Evolutionary conservation across 305 asterid species (phyloP).

Genomic region (Fraxinus nigra): DNA sequence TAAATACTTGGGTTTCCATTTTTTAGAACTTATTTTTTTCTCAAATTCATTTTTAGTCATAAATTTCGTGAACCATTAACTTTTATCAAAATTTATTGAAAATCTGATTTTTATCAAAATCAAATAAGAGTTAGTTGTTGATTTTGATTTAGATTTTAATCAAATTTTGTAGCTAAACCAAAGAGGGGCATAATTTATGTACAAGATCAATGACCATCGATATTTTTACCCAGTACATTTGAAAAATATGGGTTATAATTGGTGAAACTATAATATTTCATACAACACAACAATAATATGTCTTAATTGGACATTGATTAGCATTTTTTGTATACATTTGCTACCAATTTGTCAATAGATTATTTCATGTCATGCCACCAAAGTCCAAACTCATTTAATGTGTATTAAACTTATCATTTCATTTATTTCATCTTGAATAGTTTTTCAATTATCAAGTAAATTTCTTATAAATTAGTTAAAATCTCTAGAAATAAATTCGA

Average conservation of each 20-base stretch:
- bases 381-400: background rate
- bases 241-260: background rate
- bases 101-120: background rate
- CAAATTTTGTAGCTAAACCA: background rate
- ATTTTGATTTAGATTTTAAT: background rate
- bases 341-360: background rate
- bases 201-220: background rate
- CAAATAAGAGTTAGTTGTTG: too few relatives aligned
- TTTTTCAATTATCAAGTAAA: background rate
- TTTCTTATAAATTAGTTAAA: background rate
- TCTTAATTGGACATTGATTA: background rate
- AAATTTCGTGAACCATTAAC: background rate
- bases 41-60: background rate
- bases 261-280: background rate
- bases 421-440: background rate
- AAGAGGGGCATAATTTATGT: background rate
- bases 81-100: too few relatives aligned
- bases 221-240: background rate
- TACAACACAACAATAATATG: background rate
- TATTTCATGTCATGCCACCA: background rate
- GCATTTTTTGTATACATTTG: background rate
- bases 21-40: too few relatives aligned
- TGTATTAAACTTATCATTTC: background rate
- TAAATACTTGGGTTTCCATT: background rate
- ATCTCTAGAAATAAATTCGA: background rate